Base-by-base conservation (phyloP, 805 yeast species). In the Metschnikowia arizonensis region DNA sequence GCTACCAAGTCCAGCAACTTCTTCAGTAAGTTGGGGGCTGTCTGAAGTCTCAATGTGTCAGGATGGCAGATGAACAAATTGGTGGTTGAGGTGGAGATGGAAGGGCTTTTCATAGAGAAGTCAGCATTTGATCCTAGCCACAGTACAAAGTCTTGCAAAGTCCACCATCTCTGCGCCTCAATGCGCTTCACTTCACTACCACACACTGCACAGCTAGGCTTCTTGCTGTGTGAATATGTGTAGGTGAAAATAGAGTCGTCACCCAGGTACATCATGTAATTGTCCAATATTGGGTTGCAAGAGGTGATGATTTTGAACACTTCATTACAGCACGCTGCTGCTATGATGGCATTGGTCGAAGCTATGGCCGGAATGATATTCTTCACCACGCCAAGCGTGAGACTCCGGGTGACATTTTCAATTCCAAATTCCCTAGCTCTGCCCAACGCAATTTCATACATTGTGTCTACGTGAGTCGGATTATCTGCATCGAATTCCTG, bases 291-390 rank as follows among this genome's bases (percentile, higher is more conserved):
- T 0, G 89, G 91, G 49, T 81, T 80, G 46, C 81, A 70, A 44
- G 83, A 79, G 1, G 95, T 81, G 34, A 87, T 75, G 19, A 89
- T 70, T 59, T 90, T 90, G 63, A 88, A 78, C 1, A 85, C 87
- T 62, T 89, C 97, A 51, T 85, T 85, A 59, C 93, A 85, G 61
- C 96, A 86, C 5, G 88, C 75, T 0, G 93, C 95, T 0, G 97
- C 96, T 26, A 91, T 79, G 18, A 91, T 76, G 2, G 98, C 96
- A 62, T 93, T 91, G 0, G 97, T 90, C 1, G 95, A 83, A 1
- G 97, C 96, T 44, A 90, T 86, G 1, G 97, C 90, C 0, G 99
- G 99, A 8, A 91, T 85, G 48, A 91, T 90, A 57, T 84, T 84
- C 62, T 91, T 91, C 42, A 88, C 87, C 28, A 91, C 95, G 0